A percentile compares a stretch with the other conserved stretches of the same genome.
phyloP scores from a whole-genome alignment of 345 rosid species.

The Eucalyptus pauciflora region DNA sequence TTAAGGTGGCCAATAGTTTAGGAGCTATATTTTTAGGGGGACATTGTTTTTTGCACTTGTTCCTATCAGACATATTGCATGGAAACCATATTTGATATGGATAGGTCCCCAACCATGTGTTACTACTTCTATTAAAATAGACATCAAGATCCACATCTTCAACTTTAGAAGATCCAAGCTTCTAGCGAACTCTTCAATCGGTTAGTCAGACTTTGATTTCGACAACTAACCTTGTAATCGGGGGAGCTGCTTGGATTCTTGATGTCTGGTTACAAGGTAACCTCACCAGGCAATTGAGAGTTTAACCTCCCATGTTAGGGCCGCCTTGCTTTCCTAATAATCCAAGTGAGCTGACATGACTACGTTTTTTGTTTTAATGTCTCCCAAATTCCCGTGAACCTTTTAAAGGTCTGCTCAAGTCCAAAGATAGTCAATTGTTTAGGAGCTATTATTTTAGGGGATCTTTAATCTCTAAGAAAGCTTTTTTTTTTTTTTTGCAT shows the following conservation, averaged over 20 bases:
- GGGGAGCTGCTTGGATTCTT: rapidly evolving
- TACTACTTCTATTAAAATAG: background rate
- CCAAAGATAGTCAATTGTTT: too few relatives aligned
- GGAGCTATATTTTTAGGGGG: background rate
- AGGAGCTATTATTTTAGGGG: background rate
- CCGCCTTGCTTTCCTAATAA: rapidly evolving
- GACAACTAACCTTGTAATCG: too few relatives aligned
- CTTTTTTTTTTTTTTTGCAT: rapidly evolving
- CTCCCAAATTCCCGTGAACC: rapidly evolving
- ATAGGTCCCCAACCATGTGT: background rate
- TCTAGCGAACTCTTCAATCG: too few relatives aligned
- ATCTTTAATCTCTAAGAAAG: background rate
- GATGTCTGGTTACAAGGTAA: too few relatives aligned
- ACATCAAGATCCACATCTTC: background rate
- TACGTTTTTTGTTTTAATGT: too few relatives aligned
- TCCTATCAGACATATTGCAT: rapidly evolving
- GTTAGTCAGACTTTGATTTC: too few relatives aligned
- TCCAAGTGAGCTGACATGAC: rapidly evolving
- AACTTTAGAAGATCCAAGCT: background rate
- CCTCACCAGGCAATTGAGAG: too few relatives aligned
- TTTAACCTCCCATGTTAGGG: too few relatives aligned
- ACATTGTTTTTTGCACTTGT: background rate
- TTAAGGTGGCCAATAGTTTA: background rate
- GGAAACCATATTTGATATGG: rapidly evolving
- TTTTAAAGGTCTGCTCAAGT: rapidly evolving